These are phyloP conservation scores for Albugo laibachii DNA, from an alignment of 352 stramenopile genomes.

Conservation along the genomic window DNA sequence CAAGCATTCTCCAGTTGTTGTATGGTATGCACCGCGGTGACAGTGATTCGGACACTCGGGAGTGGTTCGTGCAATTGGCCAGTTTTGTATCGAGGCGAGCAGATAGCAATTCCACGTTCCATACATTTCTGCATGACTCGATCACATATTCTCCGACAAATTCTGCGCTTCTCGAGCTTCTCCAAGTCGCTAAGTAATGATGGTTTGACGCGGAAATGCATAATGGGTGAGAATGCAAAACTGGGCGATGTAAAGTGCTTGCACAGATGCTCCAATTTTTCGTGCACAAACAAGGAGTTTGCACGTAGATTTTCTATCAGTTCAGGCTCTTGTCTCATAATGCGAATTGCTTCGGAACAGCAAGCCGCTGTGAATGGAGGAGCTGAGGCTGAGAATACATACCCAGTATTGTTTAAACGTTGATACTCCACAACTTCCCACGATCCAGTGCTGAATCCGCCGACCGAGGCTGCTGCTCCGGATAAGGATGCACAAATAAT, in stretches of 20 bases:
- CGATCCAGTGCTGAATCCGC: slow-evolving; percentile 91
- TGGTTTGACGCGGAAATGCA: slow-evolving; percentile 37
- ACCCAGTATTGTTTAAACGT: slow-evolving; percentile 92
- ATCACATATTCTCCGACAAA: slow-evolving; percentile 42
- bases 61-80: slow-evolving; percentile 33
- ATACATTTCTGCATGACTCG: slow-evolving; percentile 38
- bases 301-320: slow-evolving; percentile 45
- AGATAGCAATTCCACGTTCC: slow-evolving; percentile 40
- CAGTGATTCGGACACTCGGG: slow-evolving; percentile 49
- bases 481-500: slow-evolving; percentile 91
- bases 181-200: slow-evolving; percentile 17
- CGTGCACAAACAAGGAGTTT: slow-evolving; percentile 39
- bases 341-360: slow-evolving; percentile 65
- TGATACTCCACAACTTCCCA: slow-evolving; percentile 97
- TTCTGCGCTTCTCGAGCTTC: slow-evolving; percentile 19
- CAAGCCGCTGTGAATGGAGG: slow-evolving; percentile 90
- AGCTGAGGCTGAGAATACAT: slow-evolving; percentile 95
- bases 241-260: slow-evolving; percentile 14
- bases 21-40: slow-evolving; percentile 43
- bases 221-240: slow-evolving; percentile 36
- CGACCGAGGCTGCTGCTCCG: slow-evolving; percentile 84
- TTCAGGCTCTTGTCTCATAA: slow-evolving; percentile 63
- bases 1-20: slow-evolving; percentile 35
- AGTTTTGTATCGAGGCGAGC: slow-evolving; percentile 52
- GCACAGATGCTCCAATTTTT: slow-evolving; percentile 11